Evolutionary conservation across 1,284 basidiomycete genomes (phyloP), one percentile per base, ranked within the genome.

Genomic region (Erythrobasidium hasegawianum): DNA sequence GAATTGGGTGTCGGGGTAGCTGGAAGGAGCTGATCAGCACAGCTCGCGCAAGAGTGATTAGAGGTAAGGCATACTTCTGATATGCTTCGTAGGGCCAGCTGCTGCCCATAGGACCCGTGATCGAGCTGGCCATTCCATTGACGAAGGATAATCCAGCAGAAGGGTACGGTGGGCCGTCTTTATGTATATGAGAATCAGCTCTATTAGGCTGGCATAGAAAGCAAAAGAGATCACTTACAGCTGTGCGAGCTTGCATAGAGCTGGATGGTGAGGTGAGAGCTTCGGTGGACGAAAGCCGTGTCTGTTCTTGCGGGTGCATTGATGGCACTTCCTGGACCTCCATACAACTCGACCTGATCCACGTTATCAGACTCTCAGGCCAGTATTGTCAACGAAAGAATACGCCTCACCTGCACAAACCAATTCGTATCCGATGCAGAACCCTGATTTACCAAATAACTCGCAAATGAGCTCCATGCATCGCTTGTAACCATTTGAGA

Each of bases 211-310:
- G n/a, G n/a, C n/a, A n/a, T n/a, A 16, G 18, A 16, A 4, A 22
- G 50, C 4, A 53, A 47, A 24, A 14, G 14, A 33, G 33, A 33
- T 33, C 33, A 47, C 43, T 5, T 47, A 47, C 43, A 64, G 24
- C 56, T 64, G 1, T 38, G 38, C 7, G 61, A 43, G 54, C 61
- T 64, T 1, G 76, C 76, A 64, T 78, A 77, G 49, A 78, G 69
- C 55, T 78, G 77, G 61, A 73, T 75, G 13, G 60, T 69, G 8
- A 77, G 65, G 38, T 75, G 73, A 14, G 72, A 72, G 61, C 73
- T 70, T 11, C 77, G 69, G 57, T 74, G 71, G 1, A 71, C 74
- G 62, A 76, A 78, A 4, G 75, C 72, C 2, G 73, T 73, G 7
- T 70, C 71, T 40, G 71, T 54, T 14, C 66, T 50, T 0, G 71